Percentiles rank a stretch among this genome's conserved stretches.
These are phyloP conservation scores for Termitomyces sp. DNA, from an alignment of 768 basidiomycete species.

Conservation along the genomic window DNA sequence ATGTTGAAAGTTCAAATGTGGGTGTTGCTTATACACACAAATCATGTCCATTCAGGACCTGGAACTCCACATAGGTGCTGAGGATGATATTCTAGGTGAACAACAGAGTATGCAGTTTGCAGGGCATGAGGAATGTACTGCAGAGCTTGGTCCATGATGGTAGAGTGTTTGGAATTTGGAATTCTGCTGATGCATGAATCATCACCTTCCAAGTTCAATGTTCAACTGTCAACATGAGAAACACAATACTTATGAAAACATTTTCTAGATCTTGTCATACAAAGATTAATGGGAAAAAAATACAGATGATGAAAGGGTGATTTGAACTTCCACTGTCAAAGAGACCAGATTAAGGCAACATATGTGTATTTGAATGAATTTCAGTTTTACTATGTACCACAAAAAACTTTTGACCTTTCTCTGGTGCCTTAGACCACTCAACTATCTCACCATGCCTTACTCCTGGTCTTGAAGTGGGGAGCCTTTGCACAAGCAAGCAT, in stretches of 20 bases:
- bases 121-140: neutral
- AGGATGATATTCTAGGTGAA: conserved; percentile 35
- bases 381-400: conserved; percentile 73
- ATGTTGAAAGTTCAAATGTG: conserved; percentile 42
- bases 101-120: conserved; percentile 13
- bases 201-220: no score
- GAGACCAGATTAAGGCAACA: conserved; percentile 13
- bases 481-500: no score
- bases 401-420: conserved; percentile 73
- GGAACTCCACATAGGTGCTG: conserved; percentile 25
- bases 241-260: no score
- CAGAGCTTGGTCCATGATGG: neutral
- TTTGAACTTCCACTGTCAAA: conserved; percentile 12
- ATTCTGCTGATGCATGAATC: no score
- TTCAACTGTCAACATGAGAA: no score
- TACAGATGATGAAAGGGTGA: conserved; percentile 13
- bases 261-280: no score
- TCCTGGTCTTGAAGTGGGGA: no score
- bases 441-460: no score
- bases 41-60: conserved; percentile 47
- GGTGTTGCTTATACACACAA: conserved; percentile 60
- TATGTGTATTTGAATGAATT: conserved; percentile 21
- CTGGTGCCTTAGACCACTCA: no score
- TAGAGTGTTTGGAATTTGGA: neutral
- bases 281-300: no score